These are phyloP conservation scores for Phragmites australis DNA, from an alignment of 176 grass and related monocot species.

Conservation along the genomic window DNA sequence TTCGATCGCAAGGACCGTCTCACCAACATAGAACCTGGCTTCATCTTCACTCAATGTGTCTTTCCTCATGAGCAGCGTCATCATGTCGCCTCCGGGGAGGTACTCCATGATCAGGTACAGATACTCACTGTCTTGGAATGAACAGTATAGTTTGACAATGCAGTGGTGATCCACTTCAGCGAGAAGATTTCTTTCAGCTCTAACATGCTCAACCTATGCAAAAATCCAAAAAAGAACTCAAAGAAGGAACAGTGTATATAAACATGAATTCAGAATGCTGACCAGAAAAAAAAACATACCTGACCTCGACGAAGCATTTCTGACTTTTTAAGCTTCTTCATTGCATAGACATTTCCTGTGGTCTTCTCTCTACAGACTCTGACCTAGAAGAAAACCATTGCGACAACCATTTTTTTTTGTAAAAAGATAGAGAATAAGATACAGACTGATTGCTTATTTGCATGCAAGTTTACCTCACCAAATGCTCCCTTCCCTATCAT, in stretches of 20 bases:
- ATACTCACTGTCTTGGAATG: conserved; percentile 91
- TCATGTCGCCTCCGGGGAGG: conserved; percentile 95
- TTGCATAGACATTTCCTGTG: conserved; percentile 88
- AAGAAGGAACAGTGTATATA: not conserved
- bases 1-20: conserved; percentile 88
- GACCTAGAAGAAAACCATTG: conserved; percentile 63
- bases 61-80: conserved; percentile 98
- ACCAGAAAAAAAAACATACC: conserved; percentile 44
- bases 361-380: conserved; percentile 88
- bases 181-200: conserved; percentile 98
- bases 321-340: conserved; percentile 98
- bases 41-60: conserved; percentile 84
- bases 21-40: conserved; percentile 87
- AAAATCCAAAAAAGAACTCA: conserved; percentile 11
- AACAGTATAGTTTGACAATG: conserved; percentile 94
- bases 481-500: conserved; percentile 99
- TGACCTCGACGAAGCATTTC: conserved; percentile 99
- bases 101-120: conserved; percentile 99
- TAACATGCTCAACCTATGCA: conserved; percentile 92
- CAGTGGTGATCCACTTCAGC: conserved; percentile 96
- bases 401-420: not conserved
- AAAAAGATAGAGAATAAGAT: not conserved
- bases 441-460: not conserved
- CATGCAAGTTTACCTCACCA: conserved; percentile 76
- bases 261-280: conserved; percentile 21